Evolutionary conservation across 2,329 filamentous ascomycete genomes (phyloP), one percentile per base, ranked within the genome.

Genomic region (Hypoxylon sp.): DNA sequence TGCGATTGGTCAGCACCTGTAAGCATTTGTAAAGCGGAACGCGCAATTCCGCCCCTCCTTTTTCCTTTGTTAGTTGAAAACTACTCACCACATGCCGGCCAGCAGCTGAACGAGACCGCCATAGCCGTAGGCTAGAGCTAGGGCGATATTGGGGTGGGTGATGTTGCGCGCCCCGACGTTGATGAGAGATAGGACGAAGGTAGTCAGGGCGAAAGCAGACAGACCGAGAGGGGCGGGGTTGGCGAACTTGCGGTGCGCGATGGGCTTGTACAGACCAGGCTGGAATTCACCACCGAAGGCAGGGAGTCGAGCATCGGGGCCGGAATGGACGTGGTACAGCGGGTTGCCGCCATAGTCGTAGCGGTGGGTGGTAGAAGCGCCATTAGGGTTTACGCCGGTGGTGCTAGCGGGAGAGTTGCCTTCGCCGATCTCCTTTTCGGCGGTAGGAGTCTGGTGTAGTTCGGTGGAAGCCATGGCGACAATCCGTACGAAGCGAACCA

Each of bases 1-100:
- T 46, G 48, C 21, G 11, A 53, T 48, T 25, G 19, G 63, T 67
- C 25, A 65, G 55, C 56, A 9, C 4, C 2, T 45, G 29, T n/a
- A 52, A 6, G 37, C n/a, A 25, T 27, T 2, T 2, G 21, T 25
- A 30, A 21, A 4, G 1, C 14, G 41, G 23, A 27, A 19, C 14
- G 46, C n/a, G 21, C 16, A n/a, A 16, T 23, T 29, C 45, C 27
- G 23, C 14, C 11, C 16, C 16, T 30, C 9, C 9, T 11, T 25
- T 23, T 43, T 48, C 8, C 23, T 25, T 51, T 43, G 32, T 47
- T 25, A 3, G 11, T 4, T 21, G 16, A 19, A 4, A 16, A 7
- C 9, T 63, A 84, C 87, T 78, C 85, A 93, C 92, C 92, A 96
- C 92, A 95, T 96, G 82, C 92, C 92, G 70, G 92, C 90, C 21